A percentile compares a stretch with the other conserved stretches of the same genome.
phyloP scores from a whole-genome alignment of 768 basidiomycete genomes.

The Serendipita sp. region DNA sequence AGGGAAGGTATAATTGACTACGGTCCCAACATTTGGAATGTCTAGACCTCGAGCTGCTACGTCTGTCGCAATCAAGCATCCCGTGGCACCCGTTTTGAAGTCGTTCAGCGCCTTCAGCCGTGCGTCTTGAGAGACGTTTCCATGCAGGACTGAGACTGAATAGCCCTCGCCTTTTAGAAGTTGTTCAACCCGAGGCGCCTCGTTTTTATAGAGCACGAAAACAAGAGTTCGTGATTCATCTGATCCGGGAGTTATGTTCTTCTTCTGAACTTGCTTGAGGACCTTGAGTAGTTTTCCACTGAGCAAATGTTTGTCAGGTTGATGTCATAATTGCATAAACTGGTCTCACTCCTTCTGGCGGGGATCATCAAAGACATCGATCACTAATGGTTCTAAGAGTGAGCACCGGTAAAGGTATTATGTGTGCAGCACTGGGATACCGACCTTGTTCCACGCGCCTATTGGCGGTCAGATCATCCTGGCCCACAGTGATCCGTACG shows the following conservation, averaged over 20 bases:
- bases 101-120: conserved; percentile 73
- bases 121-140: conserved; percentile 75
- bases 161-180: conserved; percentile 62
- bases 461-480: conserved; percentile 89
- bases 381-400: conserved; percentile 19
- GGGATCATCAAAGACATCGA: conserved; percentile 82
- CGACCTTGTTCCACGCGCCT: conserved; percentile 70
- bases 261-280: conserved; percentile 20
- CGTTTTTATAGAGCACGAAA: conserved; percentile 96
- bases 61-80: conserved; percentile 87
- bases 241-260: conserved; percentile 30
- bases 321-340: neutral
- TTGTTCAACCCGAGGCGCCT: conserved; percentile 77
- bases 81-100: conserved; percentile 69
- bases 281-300: conserved; percentile 6
- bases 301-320: neutral
- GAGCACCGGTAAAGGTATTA: neutral
- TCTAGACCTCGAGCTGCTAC: conserved; percentile 95
- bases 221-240: conserved; percentile 62
- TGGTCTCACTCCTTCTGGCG: conserved; percentile 68
- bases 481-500: conserved; percentile 83
- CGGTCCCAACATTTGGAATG: conserved; percentile 87
- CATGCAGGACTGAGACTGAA: conserved; percentile 69
- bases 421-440: neutral
- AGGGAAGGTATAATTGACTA: conserved; percentile 97